Conservation (phyloP, 441 rosid genomes). For the Melastoma candidum region DNA sequence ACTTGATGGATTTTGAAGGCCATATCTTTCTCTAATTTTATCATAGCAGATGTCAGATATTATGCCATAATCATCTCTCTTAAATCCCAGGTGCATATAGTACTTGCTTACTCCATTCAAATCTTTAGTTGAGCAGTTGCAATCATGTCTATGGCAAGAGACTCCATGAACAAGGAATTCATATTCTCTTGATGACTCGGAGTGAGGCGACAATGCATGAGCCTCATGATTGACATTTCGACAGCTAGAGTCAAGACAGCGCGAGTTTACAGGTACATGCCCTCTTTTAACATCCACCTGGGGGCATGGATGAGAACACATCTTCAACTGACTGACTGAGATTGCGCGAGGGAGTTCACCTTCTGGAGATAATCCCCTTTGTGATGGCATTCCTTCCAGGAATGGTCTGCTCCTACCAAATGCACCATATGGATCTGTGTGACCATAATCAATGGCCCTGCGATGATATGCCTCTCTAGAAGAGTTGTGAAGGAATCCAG, state of each 20-base stretch:
- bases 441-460: too few species aligned
- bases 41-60: constrained; percentile 2
- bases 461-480: too few species aligned
- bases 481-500: too few species aligned
- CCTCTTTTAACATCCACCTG: too few species aligned
- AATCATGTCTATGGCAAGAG: not conserved
- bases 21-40: constrained; percentile 5
- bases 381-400: too few species aligned
- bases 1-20: constrained; percentile 6
- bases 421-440: too few species aligned
- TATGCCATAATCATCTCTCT: constrained; percentile 7
- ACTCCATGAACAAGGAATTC: not conserved
- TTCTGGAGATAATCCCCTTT: too few species aligned
- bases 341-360: too few species aligned
- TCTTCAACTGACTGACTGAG: too few species aligned
- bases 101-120: not conserved
- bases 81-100: constrained; percentile 1
- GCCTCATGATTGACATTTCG: constrained; percentile 2
- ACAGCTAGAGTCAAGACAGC: not conserved
- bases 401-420: too few species aligned
- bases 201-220: constrained; percentile 4
- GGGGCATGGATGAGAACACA: too few species aligned
- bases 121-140: constrained; percentile 4
- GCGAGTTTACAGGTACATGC: too few species aligned
- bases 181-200: constrained; percentile 1